Conservation (phyloP, 345 rosid species). For the Citrus trifoliata region DNA sequence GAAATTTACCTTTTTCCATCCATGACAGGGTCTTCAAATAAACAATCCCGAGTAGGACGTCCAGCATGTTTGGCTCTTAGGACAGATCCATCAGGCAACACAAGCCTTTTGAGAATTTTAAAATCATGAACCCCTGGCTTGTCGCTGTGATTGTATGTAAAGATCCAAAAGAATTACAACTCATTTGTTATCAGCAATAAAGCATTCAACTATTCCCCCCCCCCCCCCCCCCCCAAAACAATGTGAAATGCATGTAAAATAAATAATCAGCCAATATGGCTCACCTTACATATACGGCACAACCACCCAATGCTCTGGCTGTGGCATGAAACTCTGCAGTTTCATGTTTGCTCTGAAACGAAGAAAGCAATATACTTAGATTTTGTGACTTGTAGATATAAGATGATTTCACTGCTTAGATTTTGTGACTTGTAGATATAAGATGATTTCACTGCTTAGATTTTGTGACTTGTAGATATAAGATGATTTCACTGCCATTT, state of each 20-base stretch:
- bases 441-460: too few relatives aligned
- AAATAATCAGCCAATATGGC: not conserved
- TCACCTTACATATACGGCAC: conserved; percentile 63
- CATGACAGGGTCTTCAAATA: conserved; percentile 58
- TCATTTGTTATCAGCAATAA: not conserved
- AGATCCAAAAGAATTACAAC: not conserved
- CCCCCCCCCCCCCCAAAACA: too few relatives aligned
- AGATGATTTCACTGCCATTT: not conserved
- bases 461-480: too few relatives aligned
- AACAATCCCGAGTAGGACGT: conserved; percentile 65
- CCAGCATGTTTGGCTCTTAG: conserved; percentile 64
- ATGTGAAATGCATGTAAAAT: not conserved
- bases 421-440: too few relatives aligned
- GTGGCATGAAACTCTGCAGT: conserved; percentile 57
- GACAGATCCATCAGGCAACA: conserved; percentile 57
- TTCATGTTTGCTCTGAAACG: conserved; percentile 48
- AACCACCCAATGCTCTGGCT: conserved; percentile 60
- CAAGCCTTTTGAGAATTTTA: conserved; percentile 57
- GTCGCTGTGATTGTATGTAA: conserved; percentile 28
- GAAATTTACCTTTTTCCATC: conserved; percentile 54
- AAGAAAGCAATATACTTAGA: not conserved
- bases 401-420: too few relatives aligned
- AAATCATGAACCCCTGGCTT: conserved; percentile 49
- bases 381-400: not conserved
- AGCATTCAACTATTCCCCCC: not conserved